Conservation (phyloP, 371 early-diverging fungal genomes). For the Thermomucor indicae-seudaticae region DNA sequence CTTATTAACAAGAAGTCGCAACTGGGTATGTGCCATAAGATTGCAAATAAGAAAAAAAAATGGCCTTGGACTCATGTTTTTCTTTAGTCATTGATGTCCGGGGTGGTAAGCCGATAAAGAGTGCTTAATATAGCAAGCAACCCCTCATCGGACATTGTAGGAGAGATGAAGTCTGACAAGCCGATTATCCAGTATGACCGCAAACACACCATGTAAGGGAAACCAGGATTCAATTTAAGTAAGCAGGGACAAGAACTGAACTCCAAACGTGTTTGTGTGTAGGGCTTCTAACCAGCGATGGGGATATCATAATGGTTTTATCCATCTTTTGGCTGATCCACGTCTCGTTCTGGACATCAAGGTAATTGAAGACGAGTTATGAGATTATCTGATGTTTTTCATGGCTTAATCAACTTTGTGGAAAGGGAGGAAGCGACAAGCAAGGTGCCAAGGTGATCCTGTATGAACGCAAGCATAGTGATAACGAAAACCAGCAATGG, state of each 20-base stretch:
- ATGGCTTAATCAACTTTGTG: not conserved
- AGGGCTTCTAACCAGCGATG: slow-evolving; percentile 43
- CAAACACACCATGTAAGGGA: slow-evolving; percentile 31
- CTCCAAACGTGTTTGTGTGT: no score
- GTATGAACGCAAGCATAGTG: slow-evolving; percentile 33
- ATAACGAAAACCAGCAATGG: slow-evolving; percentile 42
- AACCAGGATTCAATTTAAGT: no score
- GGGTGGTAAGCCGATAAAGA: slow-evolving; percentile 21
- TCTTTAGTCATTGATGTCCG: slow-evolving; percentile 32
- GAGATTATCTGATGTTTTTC: not conserved
- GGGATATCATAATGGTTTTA: slow-evolving; percentile 29
- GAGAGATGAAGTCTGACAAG: slow-evolving; percentile 23
- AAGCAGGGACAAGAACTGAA: no score
- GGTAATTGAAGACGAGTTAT: slow-evolving; percentile 5
- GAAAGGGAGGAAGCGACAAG: slow-evolving; percentile 26
- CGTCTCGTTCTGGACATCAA: slow-evolving; percentile 30
- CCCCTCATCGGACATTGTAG: no score
- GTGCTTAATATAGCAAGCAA: no score
- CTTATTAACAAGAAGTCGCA: slow-evolving; percentile 27
- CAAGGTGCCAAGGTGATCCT: slow-evolving; percentile 34
- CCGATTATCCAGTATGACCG: slow-evolving; percentile 28
- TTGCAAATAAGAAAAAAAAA: not conserved
- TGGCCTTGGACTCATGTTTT: not conserved
- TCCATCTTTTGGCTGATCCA: slow-evolving; percentile 35
- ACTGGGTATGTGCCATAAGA: slow-evolving; percentile 28